Base-by-base conservation (phyloP, 2,329 filamentous ascomycete genomes). In the Aplosporella prunicola region DNA sequence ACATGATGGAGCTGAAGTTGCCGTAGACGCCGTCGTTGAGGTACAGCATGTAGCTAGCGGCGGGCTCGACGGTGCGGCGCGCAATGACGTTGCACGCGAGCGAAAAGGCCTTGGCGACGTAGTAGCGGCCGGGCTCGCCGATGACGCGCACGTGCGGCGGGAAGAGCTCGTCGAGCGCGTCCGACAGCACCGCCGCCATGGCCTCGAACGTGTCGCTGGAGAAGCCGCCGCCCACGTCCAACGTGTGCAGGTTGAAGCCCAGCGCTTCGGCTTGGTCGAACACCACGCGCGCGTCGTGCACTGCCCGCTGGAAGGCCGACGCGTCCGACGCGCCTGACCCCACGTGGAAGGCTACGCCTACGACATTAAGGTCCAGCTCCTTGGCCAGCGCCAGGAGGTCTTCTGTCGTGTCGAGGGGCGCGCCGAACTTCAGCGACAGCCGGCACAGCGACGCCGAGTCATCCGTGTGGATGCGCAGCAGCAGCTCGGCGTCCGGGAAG, bases 1-100 rank as follows among this genome's bases (percentile, higher is more conserved):
- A 98, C 70, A 96, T 94, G 72, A 96, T 96, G 76, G 87, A 93
- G 48, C 86, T 93, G 58, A 98, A 96, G 68, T 96, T 96, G 53
- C 91, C 91, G 56, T 98, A 98, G 37, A 96, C 81, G 18, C 91
- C 91, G 51, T 98, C 91, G 58, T 98, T 98, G 59, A 96, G 69
- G 61, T 98, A 98, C 31, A 95, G 67, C 91, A 96, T 98, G 71
- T 93, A 95, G 48, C 80, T 84, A 44, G 77, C 78, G 44, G 73
- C 70, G 34, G 70, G 70, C 9, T 73, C 69, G 41, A 96, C 80
- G 26, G 86, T 87, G 53, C 91, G 89, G 43, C 91, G 86, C 20
- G 91, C 89, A 57, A 96, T 98, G 58, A 98, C 77, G 63, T 94
- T 89, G 67, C 85, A 91, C 29, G 91, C 91, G 49, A 98, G 76